These are phyloP conservation scores for Tuber melanosporum DNA, from an alignment of 495 filamentous ascomycete species.

Conservation along the genomic window DNA sequence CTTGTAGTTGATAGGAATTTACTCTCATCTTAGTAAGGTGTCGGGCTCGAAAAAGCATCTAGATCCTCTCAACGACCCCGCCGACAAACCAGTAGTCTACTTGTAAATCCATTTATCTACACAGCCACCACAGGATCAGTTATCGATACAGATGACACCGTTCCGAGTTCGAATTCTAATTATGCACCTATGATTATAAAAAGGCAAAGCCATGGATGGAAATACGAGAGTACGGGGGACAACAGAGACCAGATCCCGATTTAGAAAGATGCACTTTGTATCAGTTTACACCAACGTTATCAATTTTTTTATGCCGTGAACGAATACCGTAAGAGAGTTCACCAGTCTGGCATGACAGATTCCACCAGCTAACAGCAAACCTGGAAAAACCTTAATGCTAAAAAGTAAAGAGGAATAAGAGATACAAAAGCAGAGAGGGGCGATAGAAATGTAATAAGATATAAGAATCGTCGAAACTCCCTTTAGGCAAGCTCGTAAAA, in stretches of 20 bases:
- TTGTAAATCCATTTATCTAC: background rate
- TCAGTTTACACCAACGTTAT: background rate
- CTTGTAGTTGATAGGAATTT: background rate
- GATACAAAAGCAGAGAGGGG: slow-evolving; percentile 8
- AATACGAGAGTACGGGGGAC: background rate
- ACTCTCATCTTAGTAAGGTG: background rate
- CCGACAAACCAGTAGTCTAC: background rate
- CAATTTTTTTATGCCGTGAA: background rate
- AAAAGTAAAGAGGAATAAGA: slow-evolving; percentile 6
- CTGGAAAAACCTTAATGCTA: background rate
- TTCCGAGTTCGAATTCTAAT: background rate
- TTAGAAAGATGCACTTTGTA: background rate
- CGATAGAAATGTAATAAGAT: background rate
- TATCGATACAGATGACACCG: background rate
- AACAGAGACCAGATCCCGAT: background rate
- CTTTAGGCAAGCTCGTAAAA: background rate
- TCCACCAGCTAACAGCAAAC: background rate
- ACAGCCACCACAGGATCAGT: background rate
- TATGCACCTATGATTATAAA: background rate
- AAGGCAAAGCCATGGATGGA: background rate
- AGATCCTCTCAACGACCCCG: background rate
- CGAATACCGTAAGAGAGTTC: background rate
- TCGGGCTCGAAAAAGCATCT: background rate
- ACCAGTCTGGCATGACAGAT: background rate
- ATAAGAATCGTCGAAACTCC: slow-evolving; percentile 9